Conservation (phyloP, 306 rosid species). For the Adenanthera pavonina region DNA sequence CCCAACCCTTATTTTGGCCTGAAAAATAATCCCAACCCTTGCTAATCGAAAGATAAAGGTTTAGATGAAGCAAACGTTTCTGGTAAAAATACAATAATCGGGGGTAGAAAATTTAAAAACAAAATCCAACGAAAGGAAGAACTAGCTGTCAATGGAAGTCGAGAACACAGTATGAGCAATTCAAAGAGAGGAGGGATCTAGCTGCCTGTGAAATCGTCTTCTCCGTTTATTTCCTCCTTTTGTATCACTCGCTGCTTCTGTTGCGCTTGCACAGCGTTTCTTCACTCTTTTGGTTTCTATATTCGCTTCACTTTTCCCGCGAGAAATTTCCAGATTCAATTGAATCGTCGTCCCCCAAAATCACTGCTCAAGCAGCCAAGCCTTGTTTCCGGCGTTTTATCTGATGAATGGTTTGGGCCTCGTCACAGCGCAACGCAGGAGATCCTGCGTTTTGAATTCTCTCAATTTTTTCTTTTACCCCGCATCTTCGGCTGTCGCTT, state of each 20-base stretch:
- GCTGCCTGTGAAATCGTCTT: neutral
- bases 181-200: neutral
- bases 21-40: too few relatives aligned
- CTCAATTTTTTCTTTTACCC: too few relatives aligned
- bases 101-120: neutral
- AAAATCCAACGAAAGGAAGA: neutral
- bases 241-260: neutral
- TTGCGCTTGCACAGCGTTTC: neutral
- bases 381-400: too few relatives aligned
- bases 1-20: too few relatives aligned
- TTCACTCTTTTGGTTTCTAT: neutral
- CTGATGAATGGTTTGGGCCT: neutral
- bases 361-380: neutral
- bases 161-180: neutral
- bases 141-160: neutral
- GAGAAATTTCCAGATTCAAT: neutral
- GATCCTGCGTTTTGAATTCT: too few relatives aligned
- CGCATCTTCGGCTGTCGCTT: too few relatives aligned
- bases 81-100: too few relatives aligned
- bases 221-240: neutral
- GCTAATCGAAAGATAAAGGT: neutral
- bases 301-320: neutral
- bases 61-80: neutral
- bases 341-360: neutral
- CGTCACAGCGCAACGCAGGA: neutral